phyloP scores from a whole-genome alignment of 1,139 yeast genomes.

The Taphrina sp. region DNA sequence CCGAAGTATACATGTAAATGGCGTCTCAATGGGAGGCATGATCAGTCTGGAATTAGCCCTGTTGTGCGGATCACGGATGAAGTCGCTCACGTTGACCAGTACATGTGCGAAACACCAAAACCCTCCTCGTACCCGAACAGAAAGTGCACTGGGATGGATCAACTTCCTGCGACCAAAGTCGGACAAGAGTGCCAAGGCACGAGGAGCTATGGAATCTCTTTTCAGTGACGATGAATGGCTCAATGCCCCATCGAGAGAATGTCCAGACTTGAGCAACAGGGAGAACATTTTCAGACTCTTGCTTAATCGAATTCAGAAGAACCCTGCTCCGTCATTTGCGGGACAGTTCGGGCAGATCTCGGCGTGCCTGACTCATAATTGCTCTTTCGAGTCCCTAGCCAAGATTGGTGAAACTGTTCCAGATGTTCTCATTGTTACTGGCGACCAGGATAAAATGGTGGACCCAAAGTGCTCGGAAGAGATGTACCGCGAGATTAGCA shows the following conservation, averaged over 20 bases:
- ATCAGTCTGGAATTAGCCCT: slow-evolving; percentile 23
- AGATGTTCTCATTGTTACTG: slow-evolving; percentile 22
- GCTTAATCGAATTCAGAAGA: slow-evolving; percentile 14
- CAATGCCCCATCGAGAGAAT: neutral
- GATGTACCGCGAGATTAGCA: slow-evolving; percentile 13
- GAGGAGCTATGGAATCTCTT: slow-evolving; percentile 1
- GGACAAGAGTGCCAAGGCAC: slow-evolving; percentile 5
- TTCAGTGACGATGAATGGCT: slow-evolving; percentile 21
- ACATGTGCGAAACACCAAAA: slow-evolving; percentile 31
- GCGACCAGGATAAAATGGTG: slow-evolving; percentile 22
- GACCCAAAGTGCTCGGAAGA: slow-evolving; percentile 25
- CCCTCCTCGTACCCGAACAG: slow-evolving; percentile 29
- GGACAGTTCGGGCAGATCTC: slow-evolving; percentile 20
- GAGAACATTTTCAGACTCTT: slow-evolving; percentile 8
- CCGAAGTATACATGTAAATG: slow-evolving; percentile 19
- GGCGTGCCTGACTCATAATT: slow-evolving; percentile 28
- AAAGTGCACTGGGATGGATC: slow-evolving; percentile 21
- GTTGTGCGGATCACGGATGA: slow-evolving; percentile 17
- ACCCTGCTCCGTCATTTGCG: slow-evolving; percentile 4
- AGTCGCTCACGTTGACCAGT: slow-evolving; percentile 16
- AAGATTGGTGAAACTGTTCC: slow-evolving; percentile 21
- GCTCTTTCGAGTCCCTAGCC: slow-evolving; percentile 9
- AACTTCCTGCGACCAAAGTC: slow-evolving; percentile 24
- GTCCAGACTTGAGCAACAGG: neutral
- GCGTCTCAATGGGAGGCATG: slow-evolving; percentile 33